phyloP scores from a whole-genome alignment of 2,329 filamentous ascomycete species.

The Neonectria neomacrospora region DNA sequence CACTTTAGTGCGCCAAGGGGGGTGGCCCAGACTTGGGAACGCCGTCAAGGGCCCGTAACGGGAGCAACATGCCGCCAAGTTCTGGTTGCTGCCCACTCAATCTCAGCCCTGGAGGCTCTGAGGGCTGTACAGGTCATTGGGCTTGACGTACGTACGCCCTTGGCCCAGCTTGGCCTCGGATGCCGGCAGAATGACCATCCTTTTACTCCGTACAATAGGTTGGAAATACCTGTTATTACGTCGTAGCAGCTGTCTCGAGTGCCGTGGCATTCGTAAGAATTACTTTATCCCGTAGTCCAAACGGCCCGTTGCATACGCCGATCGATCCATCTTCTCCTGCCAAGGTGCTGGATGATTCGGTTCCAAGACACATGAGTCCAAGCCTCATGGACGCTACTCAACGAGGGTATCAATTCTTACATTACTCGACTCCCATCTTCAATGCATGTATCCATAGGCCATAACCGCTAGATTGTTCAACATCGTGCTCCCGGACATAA shows the following conservation, averaged over 20 bases:
- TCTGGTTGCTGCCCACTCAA: not conserved
- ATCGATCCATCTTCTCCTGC: not conserved
- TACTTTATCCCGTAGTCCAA: not conserved
- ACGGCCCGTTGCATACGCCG: not conserved
- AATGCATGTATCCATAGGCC: not conserved
- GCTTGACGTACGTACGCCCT: not conserved
- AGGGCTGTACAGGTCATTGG: too few species aligned
- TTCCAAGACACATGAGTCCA: not conserved
- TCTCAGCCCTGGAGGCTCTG: slow-evolving; percentile 3
- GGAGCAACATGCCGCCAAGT: slow-evolving; percentile 12
- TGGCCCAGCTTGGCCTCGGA: slow-evolving; percentile 21
- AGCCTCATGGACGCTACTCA: not conserved
- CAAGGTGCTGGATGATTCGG: not conserved
- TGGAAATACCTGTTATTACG: not conserved
- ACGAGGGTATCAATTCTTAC: not conserved
- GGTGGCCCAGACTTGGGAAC: not conserved
- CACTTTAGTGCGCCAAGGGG: slow-evolving; percentile 26
- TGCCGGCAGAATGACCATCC: slow-evolving; percentile 6
- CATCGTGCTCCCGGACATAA: not conserved
- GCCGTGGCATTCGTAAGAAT: not conserved
- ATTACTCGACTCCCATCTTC: not conserved
- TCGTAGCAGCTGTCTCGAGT: not conserved
- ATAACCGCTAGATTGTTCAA: not conserved
- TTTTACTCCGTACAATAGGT: not conserved
- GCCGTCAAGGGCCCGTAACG: slow-evolving; percentile 8